Evolutionary conservation across 805 yeast species (phyloP).

Genomic region (Maudiozyma serrabonitensis): DNA sequence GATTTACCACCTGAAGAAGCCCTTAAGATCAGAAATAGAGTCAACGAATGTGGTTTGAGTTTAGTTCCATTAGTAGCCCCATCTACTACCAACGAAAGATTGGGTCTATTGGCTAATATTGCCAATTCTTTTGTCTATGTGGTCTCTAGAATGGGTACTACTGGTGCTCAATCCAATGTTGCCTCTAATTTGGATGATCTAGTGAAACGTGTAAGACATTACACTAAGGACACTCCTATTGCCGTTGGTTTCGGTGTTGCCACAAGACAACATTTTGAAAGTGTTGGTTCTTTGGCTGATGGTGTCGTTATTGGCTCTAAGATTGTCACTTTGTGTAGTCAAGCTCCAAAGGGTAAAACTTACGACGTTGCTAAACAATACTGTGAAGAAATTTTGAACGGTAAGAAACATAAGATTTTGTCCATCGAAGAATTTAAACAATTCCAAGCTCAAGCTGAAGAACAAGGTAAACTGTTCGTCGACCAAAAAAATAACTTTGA

Average conservation of each 20-base stretch:
- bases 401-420: conserved; percentile 33
- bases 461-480: conserved; percentile 14
- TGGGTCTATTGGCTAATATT: conserved; percentile 64
- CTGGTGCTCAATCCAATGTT: conserved; percentile 68
- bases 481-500: conserved; percentile 28
- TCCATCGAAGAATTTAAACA: conserved; percentile 31
- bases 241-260: conserved; percentile 98
- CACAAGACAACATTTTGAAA: conserved; percentile 78
- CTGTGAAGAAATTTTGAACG: conserved; percentile 59
- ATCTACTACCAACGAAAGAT: conserved; percentile 84
- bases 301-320: conserved; percentile 96
- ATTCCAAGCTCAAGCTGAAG: conserved; percentile 24
- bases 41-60: conserved; percentile 59
- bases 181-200: conserved; percentile 58
- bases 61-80: conserved; percentile 96
- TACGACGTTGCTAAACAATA: conserved; percentile 56
- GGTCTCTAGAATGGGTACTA: conserved; percentile 95
- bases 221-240: conserved; percentile 68
- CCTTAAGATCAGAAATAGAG: conserved; percentile 64
- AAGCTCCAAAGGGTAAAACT: conserved; percentile 50
- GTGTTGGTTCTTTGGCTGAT: conserved; percentile 74
- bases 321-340: conserved; percentile 60
- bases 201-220: conserved; percentile 63
- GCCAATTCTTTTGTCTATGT: conserved; percentile 96
- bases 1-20: conserved; percentile 99